phyloP scores from a whole-genome alignment of 2,329 filamentous ascomycete genomes.

The Fusarium sp. region DNA sequence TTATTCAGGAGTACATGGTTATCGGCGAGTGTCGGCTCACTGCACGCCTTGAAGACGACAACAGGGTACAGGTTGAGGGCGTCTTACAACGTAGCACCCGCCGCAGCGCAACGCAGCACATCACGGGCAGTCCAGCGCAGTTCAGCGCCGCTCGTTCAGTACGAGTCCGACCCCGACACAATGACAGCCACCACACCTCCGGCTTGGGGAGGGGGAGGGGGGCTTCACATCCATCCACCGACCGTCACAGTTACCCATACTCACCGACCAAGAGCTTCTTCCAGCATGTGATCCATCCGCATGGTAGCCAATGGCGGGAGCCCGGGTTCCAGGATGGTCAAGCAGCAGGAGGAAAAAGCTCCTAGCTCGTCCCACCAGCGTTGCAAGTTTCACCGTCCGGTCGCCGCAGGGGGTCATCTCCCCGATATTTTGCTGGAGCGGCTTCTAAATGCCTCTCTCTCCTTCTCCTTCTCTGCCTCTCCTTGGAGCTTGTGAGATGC shows the following conservation, averaged over 20 bases:
- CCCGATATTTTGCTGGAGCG: background rate
- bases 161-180: background rate
- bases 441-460: background rate
- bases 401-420: conserved; percentile 3
- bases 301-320: conserved; percentile 38
- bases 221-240: background rate
- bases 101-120: background rate
- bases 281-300: conserved; percentile 39
- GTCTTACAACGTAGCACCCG: conserved; percentile 11
- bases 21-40: conserved; percentile 1
- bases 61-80: background rate
- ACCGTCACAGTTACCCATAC: conserved; percentile 7
- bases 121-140: background rate
- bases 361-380: conserved; percentile 8
- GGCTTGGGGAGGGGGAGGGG: background rate
- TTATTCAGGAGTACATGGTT: background rate
- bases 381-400: conserved; percentile 9
- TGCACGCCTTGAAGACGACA: background rate
- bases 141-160: background rate
- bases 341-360: background rate
- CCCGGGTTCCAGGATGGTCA: conserved; percentile 12
- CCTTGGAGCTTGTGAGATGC: conserved; percentile 11
- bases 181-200: conserved; percentile 1
- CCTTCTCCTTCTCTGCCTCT: background rate
- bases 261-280: conserved; percentile 12